Evolutionary conservation across 148 eudicot species (phyloP).

Genomic region (Amaranthus hypochondriacus): DNA sequence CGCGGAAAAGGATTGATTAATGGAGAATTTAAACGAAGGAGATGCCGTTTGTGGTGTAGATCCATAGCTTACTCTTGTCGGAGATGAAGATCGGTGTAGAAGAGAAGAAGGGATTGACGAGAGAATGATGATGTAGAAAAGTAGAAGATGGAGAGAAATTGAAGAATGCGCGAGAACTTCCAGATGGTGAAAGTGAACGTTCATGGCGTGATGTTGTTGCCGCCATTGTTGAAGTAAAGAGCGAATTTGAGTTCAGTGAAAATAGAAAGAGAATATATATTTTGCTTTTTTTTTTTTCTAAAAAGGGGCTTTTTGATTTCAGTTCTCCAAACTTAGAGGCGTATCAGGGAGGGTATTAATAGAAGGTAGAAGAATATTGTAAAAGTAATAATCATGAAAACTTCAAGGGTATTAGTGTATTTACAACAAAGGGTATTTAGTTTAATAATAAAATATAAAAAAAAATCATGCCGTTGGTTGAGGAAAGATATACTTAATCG

Average conservation of each 20-base stretch:
- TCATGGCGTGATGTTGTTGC: conserved; percentile 28
- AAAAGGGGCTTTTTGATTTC: conserved; percentile 22
- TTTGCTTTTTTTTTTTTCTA: conserved; percentile 8
- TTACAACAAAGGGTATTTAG: not conserved
- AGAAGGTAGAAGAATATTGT: conserved; percentile 10
- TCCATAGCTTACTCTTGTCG: conserved; percentile 31
- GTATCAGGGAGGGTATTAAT: conserved; percentile 28
- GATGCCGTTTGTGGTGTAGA: conserved; percentile 20
- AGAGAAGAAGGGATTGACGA: not conserved
- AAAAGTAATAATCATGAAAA: not conserved
- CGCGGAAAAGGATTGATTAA: conserved; percentile 22
- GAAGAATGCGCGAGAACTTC: conserved; percentile 51
- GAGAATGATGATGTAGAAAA: conserved; percentile 6
- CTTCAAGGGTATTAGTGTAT: conserved; percentile 4
- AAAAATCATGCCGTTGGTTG: conserved; percentile 30
- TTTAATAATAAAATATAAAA: not conserved
- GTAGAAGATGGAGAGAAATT: conserved; percentile 33
- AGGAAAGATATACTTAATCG: not conserved
- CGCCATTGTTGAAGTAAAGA: conserved; percentile 27
- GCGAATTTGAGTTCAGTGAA: not conserved
- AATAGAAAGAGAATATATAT: conserved; percentile 8
- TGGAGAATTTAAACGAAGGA: not conserved
- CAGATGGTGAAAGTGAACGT: conserved; percentile 51
- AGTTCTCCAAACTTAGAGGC: conserved; percentile 38
- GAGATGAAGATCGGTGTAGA: conserved; percentile 34